Evolutionary conservation across 2,329 filamentous ascomycete species (phyloP).

Genomic region (Grosmannia serpens): DNA sequence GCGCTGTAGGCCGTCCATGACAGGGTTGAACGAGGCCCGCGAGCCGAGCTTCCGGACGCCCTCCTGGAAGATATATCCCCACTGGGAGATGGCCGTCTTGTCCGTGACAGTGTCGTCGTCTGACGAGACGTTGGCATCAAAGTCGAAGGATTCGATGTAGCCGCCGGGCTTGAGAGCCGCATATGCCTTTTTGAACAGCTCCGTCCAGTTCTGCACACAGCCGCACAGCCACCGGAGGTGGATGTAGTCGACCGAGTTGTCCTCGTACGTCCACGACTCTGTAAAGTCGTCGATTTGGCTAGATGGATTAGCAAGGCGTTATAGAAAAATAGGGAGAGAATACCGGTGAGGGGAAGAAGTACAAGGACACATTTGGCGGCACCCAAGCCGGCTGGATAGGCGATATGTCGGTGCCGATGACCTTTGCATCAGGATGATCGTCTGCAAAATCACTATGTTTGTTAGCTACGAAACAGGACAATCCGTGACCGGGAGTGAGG

Average conservation of each 20-base stretch:
- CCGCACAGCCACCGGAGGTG: constrained; percentile 16
- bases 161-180: constrained; percentile 36
- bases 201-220: constrained; percentile 14
- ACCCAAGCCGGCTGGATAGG: constrained; percentile 19
- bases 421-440: constrained; percentile 28
- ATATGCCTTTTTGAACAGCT: constrained; percentile 12
- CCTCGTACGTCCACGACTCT: constrained; percentile 14
- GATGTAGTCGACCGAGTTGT: constrained; percentile 17
- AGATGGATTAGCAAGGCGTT: not conserved
- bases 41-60: not conserved
- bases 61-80: constrained; percentile 4
- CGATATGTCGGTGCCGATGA: constrained; percentile 31
- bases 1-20: constrained; percentile 38
- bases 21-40: constrained; percentile 17
- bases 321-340: not conserved
- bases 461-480: not conserved
- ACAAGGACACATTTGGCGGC: constrained; percentile 8
- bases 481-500: not conserved
- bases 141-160: constrained; percentile 20
- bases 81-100: constrained; percentile 13
- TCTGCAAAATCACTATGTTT: constrained; percentile 24
- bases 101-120: constrained; percentile 15
- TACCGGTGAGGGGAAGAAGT: not conserved
- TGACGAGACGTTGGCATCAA: constrained; percentile 8
- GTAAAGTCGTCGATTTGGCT: constrained; percentile 18